Evolutionary conservation across 2,329 filamentous ascomycete genomes (phyloP), one percentile per base, ranked within the genome.

Genomic region (Purpureocillium lavendulum): DNA sequence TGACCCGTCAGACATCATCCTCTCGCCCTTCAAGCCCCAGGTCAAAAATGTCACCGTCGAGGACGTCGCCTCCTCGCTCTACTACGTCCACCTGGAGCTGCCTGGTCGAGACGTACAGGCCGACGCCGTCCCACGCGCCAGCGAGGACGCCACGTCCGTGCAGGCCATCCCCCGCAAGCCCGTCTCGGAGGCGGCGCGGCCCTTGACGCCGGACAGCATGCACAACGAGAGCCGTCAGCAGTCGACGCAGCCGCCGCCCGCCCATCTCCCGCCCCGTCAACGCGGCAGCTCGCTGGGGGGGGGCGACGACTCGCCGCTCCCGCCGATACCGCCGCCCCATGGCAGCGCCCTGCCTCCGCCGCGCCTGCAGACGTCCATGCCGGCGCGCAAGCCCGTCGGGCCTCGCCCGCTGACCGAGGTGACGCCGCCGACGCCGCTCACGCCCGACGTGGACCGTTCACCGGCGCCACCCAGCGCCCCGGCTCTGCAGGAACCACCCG

Each of bases 21-120:
- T 98, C 34, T 94, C 90, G 2, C 86, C 92, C 1, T 75, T 92
- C 46, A 95, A 94, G 57, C 92, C 92, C 2, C 81, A 85, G 38
- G 73, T 83, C 32, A 95, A 92, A 59, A 90, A 87, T 44, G 87
- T 98, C 46, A 94, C 87, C 0, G 81, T 77, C 33, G 82, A 89
- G 57, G 90, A 96, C 56, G 82, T 98, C 36, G 78, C 83, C 40
- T 87, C 80, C 52, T 94, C 84, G 12, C 72, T 98, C 5, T 98
- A 97, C 64, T 97, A 92, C 57, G 69, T 96, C 39, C 90, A 97
- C 61, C 75, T 94, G 30, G 53, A 57, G 40, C 50, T 50, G 29
- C 41, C 40, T 45, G 56, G 9, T 50, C 52, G 24, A 46, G 55
- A 33, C 38, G 48, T 13, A 47, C 21, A 45, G 33, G 50, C 56